Conservation (phyloP, 257 asterid genomes). For the Solanum tarijense region DNA sequence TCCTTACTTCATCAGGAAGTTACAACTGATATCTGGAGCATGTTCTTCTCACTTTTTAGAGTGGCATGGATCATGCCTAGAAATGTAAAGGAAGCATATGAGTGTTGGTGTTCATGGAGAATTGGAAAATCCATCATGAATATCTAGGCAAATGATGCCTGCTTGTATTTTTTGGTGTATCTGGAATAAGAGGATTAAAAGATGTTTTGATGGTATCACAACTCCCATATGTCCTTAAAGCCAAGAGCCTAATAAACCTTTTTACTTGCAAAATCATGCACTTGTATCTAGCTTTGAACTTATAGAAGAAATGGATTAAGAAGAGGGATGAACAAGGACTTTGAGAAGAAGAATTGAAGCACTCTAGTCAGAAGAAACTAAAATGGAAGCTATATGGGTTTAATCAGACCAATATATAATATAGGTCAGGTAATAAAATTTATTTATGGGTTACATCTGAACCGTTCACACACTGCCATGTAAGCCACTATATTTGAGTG, state of each 20-base stretch:
- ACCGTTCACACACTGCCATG: background rate
- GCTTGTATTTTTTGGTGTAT: background rate
- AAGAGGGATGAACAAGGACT: background rate
- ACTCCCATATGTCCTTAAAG: background rate
- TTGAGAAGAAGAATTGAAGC: background rate
- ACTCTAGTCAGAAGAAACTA: background rate
- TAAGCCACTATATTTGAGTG: background rate
- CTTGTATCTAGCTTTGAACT: background rate
- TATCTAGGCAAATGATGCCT: background rate
- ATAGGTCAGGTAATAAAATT: background rate
- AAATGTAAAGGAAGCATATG: background rate
- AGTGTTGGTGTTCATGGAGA: background rate
- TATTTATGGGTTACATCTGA: background rate
- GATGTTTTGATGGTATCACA: background rate
- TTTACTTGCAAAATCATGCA: background rate
- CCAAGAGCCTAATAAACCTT: background rate
- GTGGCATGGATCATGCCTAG: background rate
- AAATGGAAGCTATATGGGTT: background rate
- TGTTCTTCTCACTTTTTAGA: background rate
- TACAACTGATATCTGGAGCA: background rate
- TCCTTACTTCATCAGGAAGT: background rate
- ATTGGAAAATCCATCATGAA: background rate
- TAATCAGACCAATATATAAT: background rate
- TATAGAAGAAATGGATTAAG: background rate
- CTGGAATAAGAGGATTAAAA: background rate